A percentile compares a stretch with the other conserved stretches of the same genome.
phyloP scores from a whole-genome alignment of 2,329 filamentous ascomycete species.

The Parasarocladium wereldwijsianum region DNA sequence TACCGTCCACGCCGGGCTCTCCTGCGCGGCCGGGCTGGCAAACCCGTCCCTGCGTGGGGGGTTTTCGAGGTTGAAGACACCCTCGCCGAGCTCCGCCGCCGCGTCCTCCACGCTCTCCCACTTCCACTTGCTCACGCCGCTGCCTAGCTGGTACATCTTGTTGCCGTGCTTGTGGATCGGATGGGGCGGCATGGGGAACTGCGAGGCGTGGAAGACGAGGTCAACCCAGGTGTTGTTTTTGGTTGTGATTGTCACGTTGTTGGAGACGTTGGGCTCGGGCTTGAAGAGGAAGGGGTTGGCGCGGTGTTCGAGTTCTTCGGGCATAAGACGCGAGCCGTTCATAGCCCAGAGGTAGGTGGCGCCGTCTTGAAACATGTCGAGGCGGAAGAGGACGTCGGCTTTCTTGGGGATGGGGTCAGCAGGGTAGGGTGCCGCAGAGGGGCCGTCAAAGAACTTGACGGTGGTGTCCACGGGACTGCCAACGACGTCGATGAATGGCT shows the following conservation, averaged over 20 bases:
- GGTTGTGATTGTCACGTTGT: slow-evolving; percentile 34
- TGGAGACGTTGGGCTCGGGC: slow-evolving; percentile 16
- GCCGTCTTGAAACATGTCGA: slow-evolving; percentile 23
- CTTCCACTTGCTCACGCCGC: slow-evolving; percentile 32
- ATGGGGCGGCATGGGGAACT: slow-evolving; percentile 32
- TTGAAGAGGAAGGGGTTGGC: slow-evolving; percentile 29
- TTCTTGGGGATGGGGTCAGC: slow-evolving; percentile 23
- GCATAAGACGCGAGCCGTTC: slow-evolving; percentile 27
- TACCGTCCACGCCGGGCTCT: slow-evolving; percentile 25
- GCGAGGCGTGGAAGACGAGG: slow-evolving; percentile 31
- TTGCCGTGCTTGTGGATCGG: slow-evolving; percentile 51
- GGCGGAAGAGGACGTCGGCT: slow-evolving; percentile 30
- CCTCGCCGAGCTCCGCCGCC: slow-evolving; percentile 23
- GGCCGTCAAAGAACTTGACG: slow-evolving; percentile 29
- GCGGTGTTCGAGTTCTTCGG: slow-evolving; percentile 18
- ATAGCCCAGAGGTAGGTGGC: slow-evolving; percentile 38
- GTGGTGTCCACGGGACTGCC: slow-evolving; percentile 25
- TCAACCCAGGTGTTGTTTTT: slow-evolving; percentile 37
- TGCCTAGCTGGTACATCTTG: slow-evolving; percentile 42
- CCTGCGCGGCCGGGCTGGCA: slow-evolving; percentile 9
- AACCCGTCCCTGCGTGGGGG: slow-evolving; percentile 36
- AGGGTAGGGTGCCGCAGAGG: slow-evolving; percentile 30
- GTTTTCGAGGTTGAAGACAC: slow-evolving; percentile 39
- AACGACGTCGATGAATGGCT: slow-evolving; percentile 32
- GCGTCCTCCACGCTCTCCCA: slow-evolving; percentile 41